These are phyloP conservation scores for Hymenoscyphus salicellus DNA, from an alignment of 2,329 filamentous ascomycete genomes.

Conservation along the genomic window DNA sequence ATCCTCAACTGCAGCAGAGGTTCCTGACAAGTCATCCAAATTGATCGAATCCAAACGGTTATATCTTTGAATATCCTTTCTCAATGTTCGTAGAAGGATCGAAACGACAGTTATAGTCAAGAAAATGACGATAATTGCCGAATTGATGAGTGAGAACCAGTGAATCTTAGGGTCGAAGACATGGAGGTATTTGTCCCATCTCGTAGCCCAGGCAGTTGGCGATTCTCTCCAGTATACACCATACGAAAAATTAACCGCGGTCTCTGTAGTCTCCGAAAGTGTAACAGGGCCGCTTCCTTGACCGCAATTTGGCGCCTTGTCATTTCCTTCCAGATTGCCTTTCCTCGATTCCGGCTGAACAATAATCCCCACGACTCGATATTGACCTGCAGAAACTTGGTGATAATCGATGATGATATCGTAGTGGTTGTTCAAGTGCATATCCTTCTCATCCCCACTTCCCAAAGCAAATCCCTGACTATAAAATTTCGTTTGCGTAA, in stretches of 20 bases:
- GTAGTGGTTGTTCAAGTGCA: constrained; percentile 87
- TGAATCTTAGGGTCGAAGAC: constrained; percentile 98
- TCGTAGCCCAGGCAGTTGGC: constrained; percentile 84
- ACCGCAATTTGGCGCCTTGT: constrained; percentile 53
- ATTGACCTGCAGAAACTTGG: constrained; percentile 66
- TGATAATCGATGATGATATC: constrained; percentile 94
- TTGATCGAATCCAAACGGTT: constrained; percentile 90
- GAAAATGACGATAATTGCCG: constrained; percentile 90
- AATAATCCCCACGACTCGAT: constrained; percentile 86
- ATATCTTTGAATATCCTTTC: constrained; percentile 94
- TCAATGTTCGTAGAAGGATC: constrained; percentile 82
- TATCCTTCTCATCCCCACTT: constrained; percentile 52
- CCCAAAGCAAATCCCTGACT: constrained; percentile 88
- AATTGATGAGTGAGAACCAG: constrained; percentile 98
- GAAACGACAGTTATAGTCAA: constrained; percentile 87
- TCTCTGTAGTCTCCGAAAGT: constrained; percentile 62
- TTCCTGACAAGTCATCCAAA: constrained; percentile 82
- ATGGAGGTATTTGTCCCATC: constrained; percentile 98
- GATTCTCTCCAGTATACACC: constrained; percentile 86
- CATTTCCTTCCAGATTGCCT: constrained; percentile 45
- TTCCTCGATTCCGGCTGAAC: constrained; percentile 73
- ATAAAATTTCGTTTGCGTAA: constrained; percentile 77
- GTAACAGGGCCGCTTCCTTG: constrained; percentile 55
- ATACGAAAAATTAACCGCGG: constrained; percentile 81
- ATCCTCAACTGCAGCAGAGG: constrained; percentile 74